Percentiles rank a stretch among this genome's conserved stretches.
phyloP scores from a whole-genome alignment of 306 rosid genomes.

The Ochetophila trinervis region DNA sequence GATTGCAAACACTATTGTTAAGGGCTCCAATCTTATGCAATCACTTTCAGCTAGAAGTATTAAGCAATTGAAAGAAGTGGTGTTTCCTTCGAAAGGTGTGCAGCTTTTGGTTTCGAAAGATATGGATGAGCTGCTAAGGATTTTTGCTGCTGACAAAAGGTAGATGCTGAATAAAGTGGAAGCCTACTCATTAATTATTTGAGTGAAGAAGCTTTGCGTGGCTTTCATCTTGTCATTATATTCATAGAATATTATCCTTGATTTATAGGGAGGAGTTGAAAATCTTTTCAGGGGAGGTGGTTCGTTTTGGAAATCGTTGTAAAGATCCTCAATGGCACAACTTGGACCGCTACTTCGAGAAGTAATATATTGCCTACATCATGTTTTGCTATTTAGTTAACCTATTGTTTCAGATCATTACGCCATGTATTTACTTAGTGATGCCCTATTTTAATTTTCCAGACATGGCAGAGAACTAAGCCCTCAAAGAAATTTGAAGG shows the following conservation, averaged over 20 bases:
- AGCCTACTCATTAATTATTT: conserved; percentile 9
- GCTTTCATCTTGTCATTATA: background rate
- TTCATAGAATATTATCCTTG: conserved; percentile 3
- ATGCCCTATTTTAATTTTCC: conserved; percentile 27
- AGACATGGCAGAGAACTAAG: conserved; percentile 58
- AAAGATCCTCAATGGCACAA: conserved; percentile 95
- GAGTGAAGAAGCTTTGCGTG: conserved; percentile 15
- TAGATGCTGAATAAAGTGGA: conserved; percentile 19
- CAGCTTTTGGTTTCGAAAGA: conserved; percentile 72
- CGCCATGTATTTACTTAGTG: conserved; percentile 15
- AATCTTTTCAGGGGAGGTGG: conserved; percentile 71
- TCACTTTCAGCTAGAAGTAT: conserved; percentile 59
- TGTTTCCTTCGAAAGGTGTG: conserved; percentile 60
- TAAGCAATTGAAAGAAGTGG: conserved; percentile 62
- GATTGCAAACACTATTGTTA: conserved; percentile 82
- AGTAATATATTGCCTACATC: conserved; percentile 48
- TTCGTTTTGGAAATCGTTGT: conserved; percentile 84
- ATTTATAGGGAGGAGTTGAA: conserved; percentile 69
- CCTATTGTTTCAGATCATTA: conserved; percentile 8
- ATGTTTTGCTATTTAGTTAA: conserved; percentile 5
- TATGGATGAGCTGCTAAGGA: conserved; percentile 52
- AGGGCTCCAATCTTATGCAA: conserved; percentile 71
- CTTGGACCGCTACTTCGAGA: conserved; percentile 85
- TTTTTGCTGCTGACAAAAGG: conserved; percentile 81
- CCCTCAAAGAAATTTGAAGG: conserved; percentile 52